A percentile compares a stretch with the other conserved stretches of the same genome.
phyloP scores from a whole-genome alignment of 1,139 yeast genomes.

The Zygotorulaspora mrakii region DNA sequence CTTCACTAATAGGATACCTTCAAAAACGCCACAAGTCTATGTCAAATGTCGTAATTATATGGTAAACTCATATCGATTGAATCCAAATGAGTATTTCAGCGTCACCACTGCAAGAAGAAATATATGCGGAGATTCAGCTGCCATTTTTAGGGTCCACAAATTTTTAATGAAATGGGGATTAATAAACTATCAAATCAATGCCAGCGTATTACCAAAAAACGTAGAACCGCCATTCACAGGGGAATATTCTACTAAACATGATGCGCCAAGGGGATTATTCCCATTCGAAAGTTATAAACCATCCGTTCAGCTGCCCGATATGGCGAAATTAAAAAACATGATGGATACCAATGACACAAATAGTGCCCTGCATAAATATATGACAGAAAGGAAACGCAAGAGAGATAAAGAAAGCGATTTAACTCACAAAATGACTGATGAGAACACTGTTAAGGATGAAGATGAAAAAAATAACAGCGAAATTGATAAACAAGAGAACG shows the following conservation, averaged over 20 bases:
- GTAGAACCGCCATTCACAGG: conserved; percentile 72
- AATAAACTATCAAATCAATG: conserved; percentile 82
- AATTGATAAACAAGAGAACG: conserved; percentile 8
- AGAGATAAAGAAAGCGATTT: conserved; percentile 4
- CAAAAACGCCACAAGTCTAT: conserved; percentile 87
- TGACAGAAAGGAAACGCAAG: conserved; percentile 20
- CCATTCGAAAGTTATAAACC: conserved; percentile 83
- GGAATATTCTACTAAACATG: conserved; percentile 65
- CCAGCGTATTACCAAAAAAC: conserved; percentile 62
- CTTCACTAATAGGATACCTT: conserved; percentile 66
- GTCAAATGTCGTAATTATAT: conserved; percentile 87
- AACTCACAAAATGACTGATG: neutral
- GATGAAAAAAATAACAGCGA: conserved; percentile 21
- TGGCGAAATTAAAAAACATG: conserved; percentile 53
- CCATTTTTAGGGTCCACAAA: conserved; percentile 83
- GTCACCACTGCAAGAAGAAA: conserved; percentile 94
- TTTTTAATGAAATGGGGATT: conserved; percentile 95
- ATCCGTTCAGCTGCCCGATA: conserved; percentile 49
- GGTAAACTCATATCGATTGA: conserved; percentile 86
- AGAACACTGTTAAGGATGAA: conserved; percentile 14
- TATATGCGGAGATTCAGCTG: conserved; percentile 93
- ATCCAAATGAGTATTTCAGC: conserved; percentile 89
- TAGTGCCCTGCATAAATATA: conserved; percentile 25
- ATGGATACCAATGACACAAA: conserved; percentile 36
- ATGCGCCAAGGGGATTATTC: conserved; percentile 90